Conservation (phyloP, 768 basidiomycete genomes). For the Hygrophoropsis aurantiaca region DNA sequence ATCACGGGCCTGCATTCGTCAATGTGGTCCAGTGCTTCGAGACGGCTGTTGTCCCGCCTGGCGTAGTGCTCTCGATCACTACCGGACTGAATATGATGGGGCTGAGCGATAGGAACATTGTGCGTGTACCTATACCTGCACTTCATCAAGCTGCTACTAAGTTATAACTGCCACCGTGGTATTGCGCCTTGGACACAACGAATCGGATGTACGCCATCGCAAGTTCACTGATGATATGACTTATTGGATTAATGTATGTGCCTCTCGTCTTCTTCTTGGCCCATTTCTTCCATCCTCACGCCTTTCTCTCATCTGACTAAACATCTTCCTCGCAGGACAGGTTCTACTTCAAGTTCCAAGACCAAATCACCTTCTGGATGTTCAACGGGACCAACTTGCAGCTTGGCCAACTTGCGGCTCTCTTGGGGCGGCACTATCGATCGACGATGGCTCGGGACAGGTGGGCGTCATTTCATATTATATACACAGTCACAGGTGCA, state of each 20-base stretch:
- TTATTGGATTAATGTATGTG: slow-evolving; percentile 51
- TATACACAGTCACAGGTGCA: too few relatives aligned
- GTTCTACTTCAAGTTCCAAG: slow-evolving; percentile 54
- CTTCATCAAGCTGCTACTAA: background rate
- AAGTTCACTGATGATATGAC: slow-evolving; percentile 49
- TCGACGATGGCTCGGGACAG: slow-evolving; percentile 67
- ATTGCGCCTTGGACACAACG: too few relatives aligned
- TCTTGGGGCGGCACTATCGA: slow-evolving; percentile 67
- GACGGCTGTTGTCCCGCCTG: slow-evolving; percentile 43
- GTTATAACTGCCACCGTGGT: background rate
- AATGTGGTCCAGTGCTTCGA: slow-evolving; percentile 40
- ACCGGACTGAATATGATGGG: slow-evolving; percentile 56
- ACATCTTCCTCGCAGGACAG: slow-evolving; percentile 36
- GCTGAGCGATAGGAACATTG: slow-evolving; percentile 47
- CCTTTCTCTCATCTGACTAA: too few relatives aligned
- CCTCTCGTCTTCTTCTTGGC: background rate
- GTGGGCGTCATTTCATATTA: slow-evolving; percentile 36
- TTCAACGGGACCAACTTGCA: slow-evolving; percentile 51
- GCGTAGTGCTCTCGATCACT: slow-evolving; percentile 49
- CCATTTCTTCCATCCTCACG: background rate
- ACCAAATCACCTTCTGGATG: slow-evolving; percentile 55
- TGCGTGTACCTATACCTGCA: slow-evolving; percentile 22
- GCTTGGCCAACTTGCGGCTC: too few relatives aligned
- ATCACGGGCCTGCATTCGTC: slow-evolving; percentile 47
- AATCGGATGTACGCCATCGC: background rate